These are phyloP conservation scores for Oleoguttula mirabilis DNA, from an alignment of 495 filamentous ascomycete genomes.

Conservation along the genomic window DNA sequence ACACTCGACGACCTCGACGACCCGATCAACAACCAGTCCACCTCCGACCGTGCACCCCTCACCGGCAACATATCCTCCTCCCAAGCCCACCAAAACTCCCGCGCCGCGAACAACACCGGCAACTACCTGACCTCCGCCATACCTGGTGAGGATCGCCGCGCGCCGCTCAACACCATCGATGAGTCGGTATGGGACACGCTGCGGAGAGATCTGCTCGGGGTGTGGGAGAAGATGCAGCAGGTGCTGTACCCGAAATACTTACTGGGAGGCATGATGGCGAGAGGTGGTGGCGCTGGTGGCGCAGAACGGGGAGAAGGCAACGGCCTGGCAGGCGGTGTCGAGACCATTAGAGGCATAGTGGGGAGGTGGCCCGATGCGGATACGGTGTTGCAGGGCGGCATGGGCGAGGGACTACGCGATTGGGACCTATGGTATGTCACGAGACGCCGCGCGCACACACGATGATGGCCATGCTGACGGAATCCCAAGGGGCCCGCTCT, in stretches of 20 bases:
- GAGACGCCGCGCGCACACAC: no score
- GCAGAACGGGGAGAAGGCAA: conserved; percentile 52
- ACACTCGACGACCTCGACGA: conserved; percentile 87
- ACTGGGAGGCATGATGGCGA: conserved; percentile 55
- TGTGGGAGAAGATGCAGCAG: conserved; percentile 96
- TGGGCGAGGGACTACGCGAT: conserved; percentile 78
- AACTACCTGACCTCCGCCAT: conserved; percentile 77
- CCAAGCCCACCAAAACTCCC: conserved; percentile 36
- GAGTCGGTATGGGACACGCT: conserved; percentile 94
- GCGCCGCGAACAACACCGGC: conserved; percentile 37
- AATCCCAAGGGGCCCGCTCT: conserved; percentile 59
- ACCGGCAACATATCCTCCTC: conserved; percentile 64
- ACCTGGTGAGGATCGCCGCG: conserved; percentile 86
- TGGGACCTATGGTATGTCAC: conserved; percentile 80
- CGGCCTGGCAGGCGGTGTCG: conserved; percentile 46
- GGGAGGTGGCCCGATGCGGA: conserved; percentile 62
- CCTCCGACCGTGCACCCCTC: conserved; percentile 61
- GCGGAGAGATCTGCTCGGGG: conserved; percentile 75
- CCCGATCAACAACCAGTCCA: conserved; percentile 50
- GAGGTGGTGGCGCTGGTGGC: conserved; percentile 56
- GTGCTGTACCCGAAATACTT: conserved; percentile 96
- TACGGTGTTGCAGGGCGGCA: conserved; percentile 59
- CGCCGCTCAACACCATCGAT: conserved; percentile 87
- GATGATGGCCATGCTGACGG: background rate
- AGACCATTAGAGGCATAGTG: conserved; percentile 44